Conservation (phyloP, 352 stramenopile genomes). For the Discostella stelligera region DNA sequence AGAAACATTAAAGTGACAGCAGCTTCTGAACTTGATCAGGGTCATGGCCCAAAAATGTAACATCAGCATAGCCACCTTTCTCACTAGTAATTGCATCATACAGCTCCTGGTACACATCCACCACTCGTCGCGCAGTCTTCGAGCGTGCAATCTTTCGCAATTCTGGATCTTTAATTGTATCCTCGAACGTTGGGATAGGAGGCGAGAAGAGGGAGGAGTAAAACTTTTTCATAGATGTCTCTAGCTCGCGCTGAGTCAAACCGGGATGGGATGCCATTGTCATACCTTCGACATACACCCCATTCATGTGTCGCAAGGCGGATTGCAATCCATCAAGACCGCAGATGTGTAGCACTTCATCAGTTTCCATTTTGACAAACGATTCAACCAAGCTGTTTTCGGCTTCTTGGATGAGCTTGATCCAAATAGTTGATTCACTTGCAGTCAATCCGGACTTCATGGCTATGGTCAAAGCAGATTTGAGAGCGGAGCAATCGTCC, state of each 20-base stretch:
- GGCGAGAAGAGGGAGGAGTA: conserved; percentile 74
- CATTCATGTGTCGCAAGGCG: conserved; percentile 52
- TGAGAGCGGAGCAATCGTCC: conserved; percentile 67
- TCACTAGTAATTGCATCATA: conserved; percentile 64
- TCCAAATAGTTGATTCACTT: conserved; percentile 44
- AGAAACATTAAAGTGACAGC: conserved; percentile 58
- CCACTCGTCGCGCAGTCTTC: conserved; percentile 65
- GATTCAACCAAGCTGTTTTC: conserved; percentile 61
- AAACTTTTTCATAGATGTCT: conserved; percentile 70
- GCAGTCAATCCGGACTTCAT: conserved; percentile 46
- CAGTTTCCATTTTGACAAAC: conserved; percentile 61
- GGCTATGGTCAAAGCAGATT: conserved; percentile 46
- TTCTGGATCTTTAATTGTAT: conserved; percentile 71
- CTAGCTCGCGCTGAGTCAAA: conserved; percentile 54
- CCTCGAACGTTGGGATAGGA: conserved; percentile 74
- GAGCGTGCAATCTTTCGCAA: conserved; percentile 63
- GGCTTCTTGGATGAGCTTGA: conserved; percentile 54
- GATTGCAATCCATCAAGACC: conserved; percentile 57
- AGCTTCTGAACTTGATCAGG: conserved; percentile 72
- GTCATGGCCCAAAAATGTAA: conserved; percentile 67
- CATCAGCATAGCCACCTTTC: conserved; percentile 69
- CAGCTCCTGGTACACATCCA: conserved; percentile 55
- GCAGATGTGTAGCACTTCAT: conserved; percentile 66
- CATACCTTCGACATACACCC: conserved; percentile 57
- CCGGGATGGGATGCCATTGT: conserved; percentile 70